These are phyloP conservation scores for Blastomyces gilchristii DNA, from an alignment of 2,329 filamentous ascomycete genomes.

Conservation along the genomic window DNA sequence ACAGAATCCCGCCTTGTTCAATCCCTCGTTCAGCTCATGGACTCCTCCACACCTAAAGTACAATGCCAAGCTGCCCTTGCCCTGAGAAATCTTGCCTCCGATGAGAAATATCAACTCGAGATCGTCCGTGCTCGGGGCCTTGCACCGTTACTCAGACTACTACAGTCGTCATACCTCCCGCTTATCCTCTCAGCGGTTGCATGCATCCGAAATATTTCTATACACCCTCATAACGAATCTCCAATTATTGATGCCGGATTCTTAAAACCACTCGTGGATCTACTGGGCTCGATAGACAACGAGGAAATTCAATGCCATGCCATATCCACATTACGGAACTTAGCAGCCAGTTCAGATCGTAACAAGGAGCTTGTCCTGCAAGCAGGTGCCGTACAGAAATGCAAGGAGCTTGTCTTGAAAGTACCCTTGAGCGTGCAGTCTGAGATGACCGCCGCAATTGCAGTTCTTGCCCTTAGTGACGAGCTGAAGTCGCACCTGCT, in stretches of 20 bases:
- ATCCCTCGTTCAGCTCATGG: conserved; percentile 91
- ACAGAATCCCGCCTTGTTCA: conserved; percentile 87
- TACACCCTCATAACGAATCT: conserved; percentile 93
- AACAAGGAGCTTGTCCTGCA: conserved; percentile 98
- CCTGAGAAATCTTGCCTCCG: conserved; percentile 86
- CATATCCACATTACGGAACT: conserved; percentile 89
- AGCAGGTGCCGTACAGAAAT: conserved; percentile 94
- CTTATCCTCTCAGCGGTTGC: conserved; percentile 94
- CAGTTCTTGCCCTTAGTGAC: conserved; percentile 87
- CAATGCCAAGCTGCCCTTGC: conserved; percentile 95
- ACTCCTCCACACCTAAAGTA: conserved; percentile 92
- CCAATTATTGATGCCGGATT: conserved; percentile 98
- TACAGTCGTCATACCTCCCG: conserved; percentile 91
- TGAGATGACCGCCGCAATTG: conserved; percentile 99
- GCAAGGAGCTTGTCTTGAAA: conserved; percentile 89
- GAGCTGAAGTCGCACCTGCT: conserved; percentile 88
- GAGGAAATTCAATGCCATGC: conserved; percentile 99
- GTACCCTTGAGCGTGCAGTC: conserved; percentile 92
- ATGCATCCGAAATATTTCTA: conserved; percentile 97
- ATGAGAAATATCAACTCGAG: conserved; percentile 97
- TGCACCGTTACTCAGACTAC: conserved; percentile 70
- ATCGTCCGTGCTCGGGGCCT: conserved; percentile 86
- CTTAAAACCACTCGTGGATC: conserved; percentile 81
- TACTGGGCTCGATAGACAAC: conserved; percentile 90
- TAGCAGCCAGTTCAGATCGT: conserved; percentile 90